Evolutionary conservation across 2,329 filamentous ascomycete species (phyloP).

Genomic region (Metarhizium sp.): DNA sequence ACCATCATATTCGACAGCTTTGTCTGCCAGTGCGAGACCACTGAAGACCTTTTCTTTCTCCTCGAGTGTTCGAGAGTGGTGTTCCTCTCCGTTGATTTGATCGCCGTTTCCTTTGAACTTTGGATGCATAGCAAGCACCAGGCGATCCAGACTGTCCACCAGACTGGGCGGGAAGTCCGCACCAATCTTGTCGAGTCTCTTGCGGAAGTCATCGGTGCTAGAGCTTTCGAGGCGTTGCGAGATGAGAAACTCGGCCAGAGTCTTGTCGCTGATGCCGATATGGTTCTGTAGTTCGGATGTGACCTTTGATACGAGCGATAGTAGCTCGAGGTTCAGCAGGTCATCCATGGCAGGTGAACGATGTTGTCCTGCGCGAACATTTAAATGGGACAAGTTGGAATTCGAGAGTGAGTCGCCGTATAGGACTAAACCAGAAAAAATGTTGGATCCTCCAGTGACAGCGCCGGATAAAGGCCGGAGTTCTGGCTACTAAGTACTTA

Average conservation of each 20-base stretch:
- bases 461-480: neutral
- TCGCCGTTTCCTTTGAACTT: constrained; percentile 59
- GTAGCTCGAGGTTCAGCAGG: constrained; percentile 78
- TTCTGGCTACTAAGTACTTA: neutral
- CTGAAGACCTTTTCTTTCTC: constrained; percentile 85
- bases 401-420: neutral
- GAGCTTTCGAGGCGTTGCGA: constrained; percentile 73
- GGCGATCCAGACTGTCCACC: constrained; percentile 81
- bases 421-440: neutral
- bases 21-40: constrained; percentile 79
- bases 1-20: constrained; percentile 33
- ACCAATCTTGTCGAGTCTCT: constrained; percentile 63
- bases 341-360: constrained; percentile 62
- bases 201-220: constrained; percentile 64
- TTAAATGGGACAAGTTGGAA: neutral
- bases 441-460: neutral
- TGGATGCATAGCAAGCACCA: constrained; percentile 85
- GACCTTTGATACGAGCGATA: constrained; percentile 91
- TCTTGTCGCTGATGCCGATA: constrained; percentile 85
- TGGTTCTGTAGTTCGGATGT: constrained; percentile 93
- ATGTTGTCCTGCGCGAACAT: constrained; percentile 8
- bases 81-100: constrained; percentile 29
- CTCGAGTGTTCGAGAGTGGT: constrained; percentile 39
- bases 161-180: constrained; percentile 78
- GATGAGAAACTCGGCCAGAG: constrained; percentile 92